Conservation (phyloP, 2,329 filamentous ascomycete species). For the Septoria linicola region DNA sequence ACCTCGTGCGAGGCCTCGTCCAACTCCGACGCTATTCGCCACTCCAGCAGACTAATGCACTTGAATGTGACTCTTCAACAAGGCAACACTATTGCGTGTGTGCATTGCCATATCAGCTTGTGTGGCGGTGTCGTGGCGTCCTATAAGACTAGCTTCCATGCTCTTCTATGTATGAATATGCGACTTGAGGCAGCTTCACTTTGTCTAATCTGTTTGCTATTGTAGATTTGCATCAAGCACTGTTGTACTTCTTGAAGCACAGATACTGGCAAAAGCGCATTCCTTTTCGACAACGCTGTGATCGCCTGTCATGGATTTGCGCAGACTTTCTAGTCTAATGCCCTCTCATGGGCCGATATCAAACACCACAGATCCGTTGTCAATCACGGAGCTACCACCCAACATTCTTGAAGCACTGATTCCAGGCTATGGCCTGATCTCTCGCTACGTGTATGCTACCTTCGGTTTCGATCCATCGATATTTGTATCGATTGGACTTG, state of each 20-base stretch:
- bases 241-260: too few relatives aligned
- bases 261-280: too few relatives aligned
- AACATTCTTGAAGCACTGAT: constrained; percentile 52
- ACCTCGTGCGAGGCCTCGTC: background rate
- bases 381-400: constrained; percentile 42
- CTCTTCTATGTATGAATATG: too few relatives aligned
- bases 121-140: constrained; percentile 5
- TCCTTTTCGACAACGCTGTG: too few relatives aligned
- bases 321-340: constrained; percentile 27
- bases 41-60: background rate
- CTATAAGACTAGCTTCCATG: constrained; percentile 4
- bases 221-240: too few relatives aligned
- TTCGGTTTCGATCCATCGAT: constrained; percentile 52
- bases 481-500: constrained; percentile 45
- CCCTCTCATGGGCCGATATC: constrained; percentile 6
- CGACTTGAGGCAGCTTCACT: background rate
- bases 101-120: background rate
- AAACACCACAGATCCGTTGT: constrained; percentile 22
- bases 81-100: background rate
- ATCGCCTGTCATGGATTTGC: constrained; percentile 36
- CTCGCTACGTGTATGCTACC: constrained; percentile 43
- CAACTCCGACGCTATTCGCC: constrained; percentile 9
- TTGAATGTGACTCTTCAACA: constrained; percentile 4
- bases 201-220: background rate
- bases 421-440: constrained; percentile 52